These are phyloP conservation scores for Candida labiduridarum DNA, from an alignment of 1,139 yeast species.

Conservation along the genomic window DNA sequence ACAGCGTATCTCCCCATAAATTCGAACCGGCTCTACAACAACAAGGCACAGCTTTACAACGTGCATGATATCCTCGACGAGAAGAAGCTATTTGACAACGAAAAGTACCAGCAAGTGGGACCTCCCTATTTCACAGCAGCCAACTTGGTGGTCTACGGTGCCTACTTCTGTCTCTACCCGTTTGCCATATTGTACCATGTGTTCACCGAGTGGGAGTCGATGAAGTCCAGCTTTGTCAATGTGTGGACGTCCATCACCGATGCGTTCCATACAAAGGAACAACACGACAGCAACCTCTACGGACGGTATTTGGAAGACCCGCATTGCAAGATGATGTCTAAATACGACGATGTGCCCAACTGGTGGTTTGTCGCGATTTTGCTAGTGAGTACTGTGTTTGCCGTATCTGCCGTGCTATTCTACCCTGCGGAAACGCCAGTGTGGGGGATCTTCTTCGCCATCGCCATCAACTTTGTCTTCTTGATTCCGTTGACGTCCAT, in stretches of 20 bases:
- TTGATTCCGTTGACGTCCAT: constrained; percentile 40
- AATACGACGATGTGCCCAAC: constrained; percentile 43
- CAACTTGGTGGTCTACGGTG: constrained; percentile 44
- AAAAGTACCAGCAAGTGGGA: constrained; percentile 35
- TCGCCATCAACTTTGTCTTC: constrained; percentile 36
- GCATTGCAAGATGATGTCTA: constrained; percentile 44
- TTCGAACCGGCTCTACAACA: constrained; percentile 39
- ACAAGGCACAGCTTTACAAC: constrained; percentile 35
- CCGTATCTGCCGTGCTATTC: constrained; percentile 30
- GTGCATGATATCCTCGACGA: constrained; percentile 36
- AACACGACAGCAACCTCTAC: constrained; percentile 8
- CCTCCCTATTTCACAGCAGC: constrained; percentile 51
- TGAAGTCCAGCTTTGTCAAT: constrained; percentile 41
- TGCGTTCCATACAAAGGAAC: constrained; percentile 22
- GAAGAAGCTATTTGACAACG: constrained; percentile 32
- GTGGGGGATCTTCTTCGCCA: constrained; percentile 39
- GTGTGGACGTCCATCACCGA: constrained; percentile 36
- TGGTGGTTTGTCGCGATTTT: constrained; percentile 41
- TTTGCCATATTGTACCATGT: constrained; percentile 39
- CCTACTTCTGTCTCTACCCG: constrained; percentile 44
- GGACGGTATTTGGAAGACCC: constrained; percentile 34
- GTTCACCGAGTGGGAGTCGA: constrained; percentile 47
- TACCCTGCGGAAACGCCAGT: constrained; percentile 42
- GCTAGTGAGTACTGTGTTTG: constrained; percentile 31
- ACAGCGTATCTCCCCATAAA: constrained; percentile 44